A percentile compares a stretch with the other conserved stretches of the same genome.
These are phyloP conservation scores for Botrytis squamosa DNA, from an alignment of 2,329 filamentous ascomycete species.

Conservation along the genomic window DNA sequence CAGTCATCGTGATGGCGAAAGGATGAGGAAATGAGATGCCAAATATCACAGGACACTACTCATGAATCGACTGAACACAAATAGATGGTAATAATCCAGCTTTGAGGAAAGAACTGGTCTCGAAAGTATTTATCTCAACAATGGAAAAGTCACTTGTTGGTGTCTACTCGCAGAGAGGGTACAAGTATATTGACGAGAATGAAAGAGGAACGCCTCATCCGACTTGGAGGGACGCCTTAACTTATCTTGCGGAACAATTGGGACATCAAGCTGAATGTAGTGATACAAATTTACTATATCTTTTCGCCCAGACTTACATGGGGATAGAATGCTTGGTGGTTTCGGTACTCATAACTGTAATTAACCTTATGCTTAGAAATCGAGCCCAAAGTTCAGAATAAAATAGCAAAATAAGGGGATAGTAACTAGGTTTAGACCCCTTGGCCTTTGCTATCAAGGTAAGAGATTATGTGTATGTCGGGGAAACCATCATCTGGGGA, in stretches of 20 bases:
- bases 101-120: neutral
- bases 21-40: too few relatives aligned
- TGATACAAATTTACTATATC: neutral
- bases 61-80: neutral
- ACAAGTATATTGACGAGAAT: neutral
- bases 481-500: slow-evolving; percentile 11
- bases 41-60: neutral
- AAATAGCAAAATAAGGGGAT: neutral
- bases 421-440: neutral
- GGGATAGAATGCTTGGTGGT: neutral
- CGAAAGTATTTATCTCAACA: neutral
- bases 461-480: neutral
- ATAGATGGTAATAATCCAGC: neutral
- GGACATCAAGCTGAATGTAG: neutral
- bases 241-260: neutral
- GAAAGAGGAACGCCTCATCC: neutral
- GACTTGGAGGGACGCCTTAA: neutral
- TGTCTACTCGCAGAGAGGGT: neutral
- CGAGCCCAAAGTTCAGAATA: neutral
- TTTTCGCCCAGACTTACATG: slow-evolving; percentile 10
- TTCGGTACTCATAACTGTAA: neutral
- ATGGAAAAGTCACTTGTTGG: neutral
- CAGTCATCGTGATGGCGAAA: slow-evolving; percentile 38
- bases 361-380: neutral
- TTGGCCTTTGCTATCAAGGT: slow-evolving; percentile 6